A percentile compares a stretch with the other conserved stretches of the same genome.
Evolutionary conservation across 2,329 filamentous ascomycete genomes (phyloP).

Genomic region (Pseudocercospora pini-densiflorae): DNA sequence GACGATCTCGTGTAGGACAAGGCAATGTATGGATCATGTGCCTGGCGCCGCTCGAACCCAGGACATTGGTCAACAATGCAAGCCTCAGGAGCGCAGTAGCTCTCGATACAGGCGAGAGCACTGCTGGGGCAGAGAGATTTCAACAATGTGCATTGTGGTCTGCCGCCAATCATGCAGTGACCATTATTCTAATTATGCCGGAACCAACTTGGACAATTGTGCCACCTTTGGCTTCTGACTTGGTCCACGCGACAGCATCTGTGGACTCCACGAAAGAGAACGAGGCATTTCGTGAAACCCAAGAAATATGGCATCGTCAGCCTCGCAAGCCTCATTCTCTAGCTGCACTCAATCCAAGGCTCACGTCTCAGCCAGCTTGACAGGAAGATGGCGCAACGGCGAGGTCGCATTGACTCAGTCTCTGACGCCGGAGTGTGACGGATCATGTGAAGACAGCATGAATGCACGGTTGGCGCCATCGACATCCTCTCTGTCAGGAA

Average conservation of each 20-base stretch:
- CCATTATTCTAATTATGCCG: not conserved
- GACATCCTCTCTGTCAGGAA: too few relatives aligned
- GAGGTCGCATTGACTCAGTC: not conserved
- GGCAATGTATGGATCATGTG: conserved; percentile 5
- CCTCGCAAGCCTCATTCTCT: not conserved
- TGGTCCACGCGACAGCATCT: not conserved
- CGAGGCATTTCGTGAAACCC: not conserved
- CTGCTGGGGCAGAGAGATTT: not conserved
- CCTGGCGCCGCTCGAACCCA: not conserved
- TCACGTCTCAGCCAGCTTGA: not conserved
- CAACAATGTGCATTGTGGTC: conserved; percentile 17
- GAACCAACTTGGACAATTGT: not conserved
- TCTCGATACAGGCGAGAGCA: conserved; percentile 8
- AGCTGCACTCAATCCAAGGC: not conserved
- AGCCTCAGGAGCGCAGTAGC: conserved; percentile 15
- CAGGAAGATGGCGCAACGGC: conserved; percentile 2
- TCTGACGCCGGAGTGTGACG: conserved; percentile 5
- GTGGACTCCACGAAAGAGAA: not conserved
- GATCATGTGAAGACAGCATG: not conserved
- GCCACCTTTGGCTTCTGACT: conserved; percentile 4
- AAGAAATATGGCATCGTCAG: not conserved
- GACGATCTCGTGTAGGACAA: conserved; percentile 8
- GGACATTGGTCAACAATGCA: conserved; percentile 13
- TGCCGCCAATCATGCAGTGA: conserved; percentile 1
- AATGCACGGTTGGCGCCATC: not conserved